Percentiles rank a stretch among this genome's conserved stretches.
Evolutionary conservation across 1,284 basidiomycete species (phyloP).

Genomic region (Tylopilus sp.): DNA sequence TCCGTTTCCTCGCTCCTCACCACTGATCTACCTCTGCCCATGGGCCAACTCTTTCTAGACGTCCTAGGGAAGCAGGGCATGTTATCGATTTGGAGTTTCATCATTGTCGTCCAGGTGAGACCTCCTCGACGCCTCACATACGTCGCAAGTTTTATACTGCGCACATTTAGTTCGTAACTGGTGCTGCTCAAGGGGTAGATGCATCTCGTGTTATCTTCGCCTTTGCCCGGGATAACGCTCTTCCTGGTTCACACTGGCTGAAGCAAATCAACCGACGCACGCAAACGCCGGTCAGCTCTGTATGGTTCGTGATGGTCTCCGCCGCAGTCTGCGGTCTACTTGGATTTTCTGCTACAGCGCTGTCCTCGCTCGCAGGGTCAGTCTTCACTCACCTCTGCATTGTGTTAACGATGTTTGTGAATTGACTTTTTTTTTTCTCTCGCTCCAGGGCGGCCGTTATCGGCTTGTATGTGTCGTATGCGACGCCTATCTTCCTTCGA

Average conservation of each 20-base stretch:
- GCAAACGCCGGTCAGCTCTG: constrained; percentile 68
- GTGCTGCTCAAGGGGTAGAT: constrained; percentile 71
- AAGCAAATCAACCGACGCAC: constrained; percentile 55
- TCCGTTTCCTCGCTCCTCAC: constrained; percentile 53
- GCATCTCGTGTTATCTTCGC: constrained; percentile 73
- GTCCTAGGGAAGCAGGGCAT: constrained; percentile 65
- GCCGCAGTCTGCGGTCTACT: constrained; percentile 59
- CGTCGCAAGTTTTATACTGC: neutral
- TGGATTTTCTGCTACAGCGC: constrained; percentile 60
- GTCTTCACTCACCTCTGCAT: constrained; percentile 14
- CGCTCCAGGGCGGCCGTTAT: constrained; percentile 61
- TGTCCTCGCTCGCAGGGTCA: constrained; percentile 65
- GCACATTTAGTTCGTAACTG: constrained; percentile 55
- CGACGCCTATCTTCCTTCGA: constrained; percentile 63
- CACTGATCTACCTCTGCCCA: constrained; percentile 55
- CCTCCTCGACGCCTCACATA: neutral
- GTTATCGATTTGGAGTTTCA: constrained; percentile 66
- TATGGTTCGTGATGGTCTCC: constrained; percentile 65
- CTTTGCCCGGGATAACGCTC: constrained; percentile 68
- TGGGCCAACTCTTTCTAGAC: constrained; percentile 68
- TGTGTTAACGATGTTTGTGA: neutral
- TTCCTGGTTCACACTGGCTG: constrained; percentile 68
- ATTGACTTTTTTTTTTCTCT: neutral
- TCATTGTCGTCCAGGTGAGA: constrained; percentile 64
- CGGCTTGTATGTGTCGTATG: constrained; percentile 63